Conservation (phyloP, 495 filamentous ascomycete genomes). For the Daldinia caldariorum region DNA sequence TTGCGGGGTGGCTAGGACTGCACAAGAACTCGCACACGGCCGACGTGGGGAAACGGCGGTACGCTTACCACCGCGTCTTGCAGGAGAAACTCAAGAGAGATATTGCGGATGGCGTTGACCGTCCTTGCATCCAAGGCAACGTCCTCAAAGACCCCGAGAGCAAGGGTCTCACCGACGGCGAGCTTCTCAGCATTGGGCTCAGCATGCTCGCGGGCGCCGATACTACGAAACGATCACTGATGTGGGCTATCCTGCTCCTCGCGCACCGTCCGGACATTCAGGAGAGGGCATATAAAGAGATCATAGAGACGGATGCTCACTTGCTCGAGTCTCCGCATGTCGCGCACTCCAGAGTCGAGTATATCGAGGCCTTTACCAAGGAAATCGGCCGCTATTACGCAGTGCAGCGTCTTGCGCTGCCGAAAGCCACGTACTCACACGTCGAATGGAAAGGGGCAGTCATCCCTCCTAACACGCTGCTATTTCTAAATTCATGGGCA, state of each 20-base stretch:
- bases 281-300: slow-evolving; percentile 69
- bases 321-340: slow-evolving; percentile 74
- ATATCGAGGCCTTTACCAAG: slow-evolving; percentile 74
- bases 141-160: slow-evolving; percentile 71
- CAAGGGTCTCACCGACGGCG: slow-evolving; percentile 64
- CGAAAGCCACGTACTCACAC: slow-evolving; percentile 70
- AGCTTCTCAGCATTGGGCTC: slow-evolving; percentile 76
- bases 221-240: slow-evolving; percentile 36
- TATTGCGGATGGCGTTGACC: slow-evolving; percentile 70
- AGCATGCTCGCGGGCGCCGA: slow-evolving; percentile 67
- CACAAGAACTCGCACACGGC: slow-evolving; percentile 58
- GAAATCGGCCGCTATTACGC: slow-evolving; percentile 77
- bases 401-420: slow-evolving; percentile 77
- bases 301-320: slow-evolving; percentile 69
- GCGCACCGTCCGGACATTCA: slow-evolving; percentile 74
- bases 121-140: slow-evolving; percentile 76
- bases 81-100: slow-evolving; percentile 68
- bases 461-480: slow-evolving; percentile 71
- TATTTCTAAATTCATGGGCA: slow-evolving; percentile 64
- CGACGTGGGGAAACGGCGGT: slow-evolving; percentile 64
- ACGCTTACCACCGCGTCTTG: slow-evolving; percentile 67
- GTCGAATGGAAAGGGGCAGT: slow-evolving; percentile 67
- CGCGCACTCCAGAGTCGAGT: slow-evolving; percentile 74
- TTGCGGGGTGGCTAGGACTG: slow-evolving; percentile 34
- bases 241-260: slow-evolving; percentile 77